These are phyloP conservation scores for Podospora anserina DNA, from an alignment of 495 filamentous ascomycete species.

Conservation along the genomic window DNA sequence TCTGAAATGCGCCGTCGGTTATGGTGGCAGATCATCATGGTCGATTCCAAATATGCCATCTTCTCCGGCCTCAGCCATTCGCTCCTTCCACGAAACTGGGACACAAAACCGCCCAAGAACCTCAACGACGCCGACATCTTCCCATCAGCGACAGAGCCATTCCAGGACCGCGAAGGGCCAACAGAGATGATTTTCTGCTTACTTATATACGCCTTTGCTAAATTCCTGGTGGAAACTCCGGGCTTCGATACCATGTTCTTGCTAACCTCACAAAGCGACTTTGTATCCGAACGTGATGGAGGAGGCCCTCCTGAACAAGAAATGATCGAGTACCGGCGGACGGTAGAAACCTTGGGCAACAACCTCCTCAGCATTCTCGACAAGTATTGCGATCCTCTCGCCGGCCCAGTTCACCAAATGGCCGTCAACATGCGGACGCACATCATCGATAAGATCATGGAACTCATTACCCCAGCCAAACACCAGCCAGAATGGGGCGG, in stretches of 20 bases:
- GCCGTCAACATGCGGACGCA: slow-evolving; percentile 45
- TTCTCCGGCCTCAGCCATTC: slow-evolving; percentile 63
- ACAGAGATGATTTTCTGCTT: slow-evolving; percentile 69
- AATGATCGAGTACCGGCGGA: slow-evolving; percentile 48
- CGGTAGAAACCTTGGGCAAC: slow-evolving; percentile 44
- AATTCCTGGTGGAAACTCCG: slow-evolving; percentile 46
- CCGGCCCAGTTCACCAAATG: slow-evolving; percentile 59
- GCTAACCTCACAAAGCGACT: slow-evolving; percentile 29
- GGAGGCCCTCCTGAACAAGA: slow-evolving; percentile 34
- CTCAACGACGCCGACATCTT: slow-evolving; percentile 58
- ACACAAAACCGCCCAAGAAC: slow-evolving; percentile 52
- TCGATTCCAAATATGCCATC: slow-evolving; percentile 57
- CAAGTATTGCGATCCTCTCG: slow-evolving; percentile 56
- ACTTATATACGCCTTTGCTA: slow-evolving; percentile 50
- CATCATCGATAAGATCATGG: slow-evolving; percentile 43
- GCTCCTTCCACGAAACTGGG: slow-evolving; percentile 44
- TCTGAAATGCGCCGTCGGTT: slow-evolving; percentile 66
- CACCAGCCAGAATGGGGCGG: slow-evolving; percentile 43
- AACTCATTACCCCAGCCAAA: slow-evolving; percentile 43
- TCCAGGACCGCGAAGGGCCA: slow-evolving; percentile 52
- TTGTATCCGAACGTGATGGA: not conserved
- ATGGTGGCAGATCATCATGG: slow-evolving; percentile 72
- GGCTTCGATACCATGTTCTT: slow-evolving; percentile 45
- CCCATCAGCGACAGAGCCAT: slow-evolving; percentile 53
- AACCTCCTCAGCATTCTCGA: slow-evolving; percentile 49